Conservation (phyloP, 2,329 filamentous ascomycete genomes). For the Fusarium begoniae region DNA sequence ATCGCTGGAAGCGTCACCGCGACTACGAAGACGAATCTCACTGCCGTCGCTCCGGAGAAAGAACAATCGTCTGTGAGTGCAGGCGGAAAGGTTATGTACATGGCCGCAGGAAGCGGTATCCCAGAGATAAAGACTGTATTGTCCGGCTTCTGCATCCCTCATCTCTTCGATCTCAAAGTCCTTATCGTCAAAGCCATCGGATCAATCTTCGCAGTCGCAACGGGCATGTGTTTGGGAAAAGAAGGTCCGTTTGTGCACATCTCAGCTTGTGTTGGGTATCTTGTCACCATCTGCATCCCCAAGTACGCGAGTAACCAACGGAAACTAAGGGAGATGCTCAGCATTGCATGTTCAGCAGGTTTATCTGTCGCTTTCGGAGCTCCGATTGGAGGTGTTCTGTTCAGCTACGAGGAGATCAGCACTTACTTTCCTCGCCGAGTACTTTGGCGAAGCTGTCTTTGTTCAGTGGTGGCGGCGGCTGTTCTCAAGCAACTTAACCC, state of each 20-base stretch:
- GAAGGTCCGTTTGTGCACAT: conserved; percentile 29
- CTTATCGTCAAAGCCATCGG: conserved; percentile 25
- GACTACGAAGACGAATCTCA: conserved; percentile 22
- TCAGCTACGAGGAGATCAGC: conserved; percentile 34
- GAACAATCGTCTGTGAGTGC: accelerated
- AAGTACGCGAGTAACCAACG: conserved; percentile 20
- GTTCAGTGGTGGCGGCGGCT: conserved; percentile 17
- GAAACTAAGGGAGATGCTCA: conserved; percentile 26
- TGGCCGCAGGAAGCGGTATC: conserved; percentile 30
- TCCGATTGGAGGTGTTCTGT: conserved; percentile 22
- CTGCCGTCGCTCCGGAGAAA: neutral
- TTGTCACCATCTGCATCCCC: conserved; percentile 4
- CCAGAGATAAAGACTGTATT: conserved; percentile 26
- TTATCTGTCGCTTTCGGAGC: conserved; percentile 27
- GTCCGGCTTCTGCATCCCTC: conserved; percentile 21
- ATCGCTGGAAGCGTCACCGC: conserved; percentile 12
- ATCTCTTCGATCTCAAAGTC: conserved; percentile 24
- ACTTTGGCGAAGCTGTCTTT: conserved; percentile 23
- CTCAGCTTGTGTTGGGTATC: conserved; percentile 25
- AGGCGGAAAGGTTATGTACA: conserved; percentile 19
- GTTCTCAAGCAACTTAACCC: conserved; percentile 27
- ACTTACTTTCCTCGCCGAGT: conserved; percentile 26
- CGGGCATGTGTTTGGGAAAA: conserved; percentile 30
- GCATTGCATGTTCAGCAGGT: conserved; percentile 17
- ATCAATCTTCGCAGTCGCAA: conserved; percentile 22